Percentiles rank a stretch among this genome's conserved stretches.
These are phyloP conservation scores for Yarrowia deformans DNA, from an alignment of 805 yeast genomes.

Conservation along the genomic window DNA sequence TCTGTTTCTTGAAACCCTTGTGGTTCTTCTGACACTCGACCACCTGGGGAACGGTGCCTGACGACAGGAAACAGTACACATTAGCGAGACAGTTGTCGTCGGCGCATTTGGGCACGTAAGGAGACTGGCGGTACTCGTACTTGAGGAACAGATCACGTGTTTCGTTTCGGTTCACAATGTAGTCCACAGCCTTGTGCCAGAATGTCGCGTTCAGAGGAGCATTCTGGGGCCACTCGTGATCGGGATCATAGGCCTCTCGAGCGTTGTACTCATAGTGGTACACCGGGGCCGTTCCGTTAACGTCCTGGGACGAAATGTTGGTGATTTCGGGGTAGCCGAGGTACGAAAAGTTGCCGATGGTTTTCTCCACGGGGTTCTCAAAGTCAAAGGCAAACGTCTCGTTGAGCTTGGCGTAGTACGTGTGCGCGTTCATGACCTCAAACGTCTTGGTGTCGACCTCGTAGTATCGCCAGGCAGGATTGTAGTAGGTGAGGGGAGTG, in stretches of 20 bases:
- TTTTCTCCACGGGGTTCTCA: conserved; percentile 5
- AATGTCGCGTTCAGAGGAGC: conserved; percentile 71
- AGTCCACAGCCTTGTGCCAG: conserved; percentile 57
- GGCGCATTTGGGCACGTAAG: conserved; percentile 59
- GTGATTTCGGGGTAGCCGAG: conserved; percentile 41
- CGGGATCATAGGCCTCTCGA: conserved; percentile 55
- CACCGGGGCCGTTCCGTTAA: conserved; percentile 1
- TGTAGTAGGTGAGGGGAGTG: conserved; percentile 65
- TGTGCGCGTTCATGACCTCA: conserved; percentile 64
- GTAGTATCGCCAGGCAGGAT: conserved; percentile 78
- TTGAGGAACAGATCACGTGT: conserved; percentile 55
- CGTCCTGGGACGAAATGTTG: neutral
- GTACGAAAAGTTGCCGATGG: conserved; percentile 6
- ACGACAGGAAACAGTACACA: conserved; percentile 53
- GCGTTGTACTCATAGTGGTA: conserved; percentile 68
- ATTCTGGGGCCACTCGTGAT: conserved; percentile 62
- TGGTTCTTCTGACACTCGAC: conserved; percentile 41
- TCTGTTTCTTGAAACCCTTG: conserved; percentile 31
- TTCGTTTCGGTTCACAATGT: conserved; percentile 56
- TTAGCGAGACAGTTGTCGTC: conserved; percentile 49
- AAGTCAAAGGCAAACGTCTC: conserved; percentile 52
- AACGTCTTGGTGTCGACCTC: conserved; percentile 68
- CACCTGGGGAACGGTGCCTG: conserved; percentile 46
- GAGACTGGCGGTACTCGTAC: conserved; percentile 61
- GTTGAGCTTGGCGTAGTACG: conserved; percentile 65